A percentile compares a stretch with the other conserved stretches of the same genome.
Conservation (phyloP, 208 protist genomes). For the Trichomonas tenax region DNA sequence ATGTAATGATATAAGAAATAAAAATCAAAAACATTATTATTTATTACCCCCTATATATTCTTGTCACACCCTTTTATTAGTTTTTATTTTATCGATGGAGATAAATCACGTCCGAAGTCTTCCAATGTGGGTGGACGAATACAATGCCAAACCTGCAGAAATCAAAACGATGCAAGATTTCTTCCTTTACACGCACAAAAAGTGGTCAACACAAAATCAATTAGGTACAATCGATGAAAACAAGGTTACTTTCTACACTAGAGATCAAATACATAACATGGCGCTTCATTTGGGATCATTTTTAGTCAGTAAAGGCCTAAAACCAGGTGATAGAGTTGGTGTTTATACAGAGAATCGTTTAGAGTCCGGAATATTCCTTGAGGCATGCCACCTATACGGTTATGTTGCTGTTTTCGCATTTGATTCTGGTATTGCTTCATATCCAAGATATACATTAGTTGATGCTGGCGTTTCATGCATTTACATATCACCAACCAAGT, state of each 20-base stretch:
- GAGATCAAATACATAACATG: background rate
- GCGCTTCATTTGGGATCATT: background rate
- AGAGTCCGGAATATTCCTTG: background rate
- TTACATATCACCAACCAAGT: background rate
- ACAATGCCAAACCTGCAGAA: background rate
- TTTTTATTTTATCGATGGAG: too few relatives aligned
- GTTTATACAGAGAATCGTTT: slow-evolving; percentile 2
- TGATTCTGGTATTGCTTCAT: background rate
- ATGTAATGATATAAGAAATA: too few relatives aligned
- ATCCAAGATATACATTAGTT: background rate
- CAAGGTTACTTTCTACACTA: background rate
- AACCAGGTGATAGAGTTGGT: background rate
- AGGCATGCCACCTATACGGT: background rate
- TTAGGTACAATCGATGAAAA: background rate
- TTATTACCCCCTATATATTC: too few relatives aligned
- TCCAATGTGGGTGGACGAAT: background rate
- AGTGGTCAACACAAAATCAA: background rate
- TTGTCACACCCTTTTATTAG: too few relatives aligned
- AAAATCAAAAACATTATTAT: too few relatives aligned
- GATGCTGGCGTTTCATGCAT: background rate
- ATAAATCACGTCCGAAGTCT: background rate
- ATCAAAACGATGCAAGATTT: slow-evolving; percentile 17
- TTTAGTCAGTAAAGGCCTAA: background rate
- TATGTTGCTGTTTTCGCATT: background rate
- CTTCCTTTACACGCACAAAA: background rate